Base-by-base conservation (phyloP, 495 filamentous ascomycete genomes). In the Neurospora sp. region DNA sequence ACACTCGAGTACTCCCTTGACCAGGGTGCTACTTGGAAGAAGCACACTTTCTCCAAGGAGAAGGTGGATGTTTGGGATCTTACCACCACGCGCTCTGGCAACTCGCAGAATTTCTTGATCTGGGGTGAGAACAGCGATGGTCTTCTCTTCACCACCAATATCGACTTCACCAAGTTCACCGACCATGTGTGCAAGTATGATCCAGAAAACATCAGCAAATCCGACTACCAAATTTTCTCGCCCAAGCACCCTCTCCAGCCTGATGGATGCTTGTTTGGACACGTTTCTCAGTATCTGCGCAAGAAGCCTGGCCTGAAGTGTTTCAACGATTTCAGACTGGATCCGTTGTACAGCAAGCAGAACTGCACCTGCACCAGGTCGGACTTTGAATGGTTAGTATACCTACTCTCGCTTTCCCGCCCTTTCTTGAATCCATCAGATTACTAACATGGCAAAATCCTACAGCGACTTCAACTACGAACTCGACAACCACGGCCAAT, bases 361-460 rank as follows among this genome's bases (percentile, higher is more conserved):
- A 92, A 95, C 78, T 99, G 96, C 84, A 84, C 87, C 72, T 99
- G 96, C 80, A 91, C 87, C 3, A 85, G 91, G 39, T 84, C 88
- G 40, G 96, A 99, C 82, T 99, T 90, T 82, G 96, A 99, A 88
- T 99, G 96, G 94, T 97, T 83, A 83, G 89, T 82, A 39, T n/a
- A 14, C 40, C 4, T 68, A 1, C 45, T 12, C 16, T 48, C 40
- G 73, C 22, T 48, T 14, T 45, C 45, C 27, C 22, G 38, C 31
- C 40, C 65, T 8, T n/a, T 73, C 16, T 18, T 18, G 16, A 37
- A 31, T 9, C 27, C 20, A 18, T 61, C 68, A 20, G 31, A 20
- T 20, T 9, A 0, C 31, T 65, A 9, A 59, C 16, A 35, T 16
- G 27, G 44, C 73, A 77, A 72, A 73, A 69, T 5, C 27, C 45